Base-by-base conservation (phyloP, 208 protist genomes). In the Leishmania aethiopica region DNA sequence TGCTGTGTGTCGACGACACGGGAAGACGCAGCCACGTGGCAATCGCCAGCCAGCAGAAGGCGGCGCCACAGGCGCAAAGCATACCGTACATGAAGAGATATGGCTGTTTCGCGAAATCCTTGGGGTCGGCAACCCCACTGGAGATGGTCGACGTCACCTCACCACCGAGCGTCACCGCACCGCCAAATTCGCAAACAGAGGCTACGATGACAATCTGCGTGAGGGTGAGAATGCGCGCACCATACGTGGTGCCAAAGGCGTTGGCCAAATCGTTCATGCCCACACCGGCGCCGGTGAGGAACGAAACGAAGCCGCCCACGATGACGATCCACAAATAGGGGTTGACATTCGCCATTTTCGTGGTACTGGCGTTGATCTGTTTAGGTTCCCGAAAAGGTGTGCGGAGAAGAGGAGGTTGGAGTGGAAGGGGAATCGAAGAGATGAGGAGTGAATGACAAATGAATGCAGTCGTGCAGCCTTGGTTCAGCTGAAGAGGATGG, bases 231-330 rank as follows among this genome's bases (percentile, higher is more conserved):
- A 93, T 85, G 55, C 85, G 82, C 10, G 88, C 71, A 64, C 92
- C 93, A 77, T 97, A 94, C 37, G 86, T 90, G 28, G 95, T 96
- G 37, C 88, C 95, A 79, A 98, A 96, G 80, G 93, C 89, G 86
- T 98, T 98, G 80, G 91, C 91, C 35, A 98, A 90, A 78, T 98
- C 95, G 62, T 98, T 98, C 73, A 92, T 90, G 51, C 95, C 95
- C 51, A 93, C 93, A 69, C 90, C 93, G 77, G 80, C 85, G 55
- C 84, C 90, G 53, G 90, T 85, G 60, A 95, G 83, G 86, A 96
- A 94, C 51, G 86, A 82, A 15, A 93, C 70, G 59, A 96, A 86
- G 72, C 83, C 86, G 74, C 87, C 84, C 59, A 94, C 83, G 64
- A 94, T 76, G 71, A 91, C 82, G 60, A 96, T 93, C 91, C 93